Percentiles rank a stretch among this genome's conserved stretches.
These are phyloP conservation scores for Geotrichum fermentans DNA, from an alignment of 1,139 yeast genomes.

Conservation along the genomic window DNA sequence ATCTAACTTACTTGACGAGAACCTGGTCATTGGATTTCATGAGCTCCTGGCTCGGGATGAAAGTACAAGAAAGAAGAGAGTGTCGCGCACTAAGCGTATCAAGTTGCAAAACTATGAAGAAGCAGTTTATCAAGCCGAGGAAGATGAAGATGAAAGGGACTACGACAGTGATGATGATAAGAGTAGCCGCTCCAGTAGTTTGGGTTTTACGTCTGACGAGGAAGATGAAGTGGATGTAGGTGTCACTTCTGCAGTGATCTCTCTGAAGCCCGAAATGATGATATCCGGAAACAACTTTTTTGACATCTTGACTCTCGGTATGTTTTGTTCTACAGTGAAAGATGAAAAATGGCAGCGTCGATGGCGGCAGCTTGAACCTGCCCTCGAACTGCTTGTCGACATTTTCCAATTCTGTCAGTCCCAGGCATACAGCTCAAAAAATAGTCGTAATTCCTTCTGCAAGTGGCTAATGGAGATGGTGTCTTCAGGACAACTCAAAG, in stretches of 20 bases:
- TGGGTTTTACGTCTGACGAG: not conserved
- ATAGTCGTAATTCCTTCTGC: no score
- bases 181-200: not conserved
- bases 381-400: not conserved
- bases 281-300: not conserved
- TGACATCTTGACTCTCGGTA: slow-evolving; percentile 5
- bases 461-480: no score
- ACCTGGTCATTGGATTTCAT: no score
- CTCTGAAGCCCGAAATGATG: slow-evolving; percentile 5
- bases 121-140: no score
- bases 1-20: no score
- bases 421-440: no score
- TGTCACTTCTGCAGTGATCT: not conserved
- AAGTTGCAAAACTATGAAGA: no score
- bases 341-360: not conserved
- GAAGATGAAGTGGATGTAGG: not conserved
- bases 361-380: slow-evolving; percentile 11
- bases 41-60: no score
- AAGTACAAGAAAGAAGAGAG: no score
- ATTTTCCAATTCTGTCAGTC: no score
- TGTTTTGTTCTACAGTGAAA: slow-evolving; percentile 6
- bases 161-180: not conserved
- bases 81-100: no score
- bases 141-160: not conserved
- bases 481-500: no score